Conservation (phyloP, 345 rosid genomes). For the Brassica nigra region DNA sequence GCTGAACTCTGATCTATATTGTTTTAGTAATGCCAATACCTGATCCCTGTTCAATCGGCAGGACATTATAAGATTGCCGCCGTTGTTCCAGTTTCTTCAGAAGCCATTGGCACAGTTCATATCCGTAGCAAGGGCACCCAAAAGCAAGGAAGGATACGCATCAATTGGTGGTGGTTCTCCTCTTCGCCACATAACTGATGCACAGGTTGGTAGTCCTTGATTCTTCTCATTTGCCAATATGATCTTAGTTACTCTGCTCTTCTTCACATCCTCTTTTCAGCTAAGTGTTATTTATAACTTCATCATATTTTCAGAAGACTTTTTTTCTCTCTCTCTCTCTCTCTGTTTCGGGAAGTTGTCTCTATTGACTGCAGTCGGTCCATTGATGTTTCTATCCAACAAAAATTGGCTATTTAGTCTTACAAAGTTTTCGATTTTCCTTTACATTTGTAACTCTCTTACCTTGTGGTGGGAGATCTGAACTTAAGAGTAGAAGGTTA, state of each 20-base stretch:
- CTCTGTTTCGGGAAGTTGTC: background rate
- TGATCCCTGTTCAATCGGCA: constrained; percentile 32
- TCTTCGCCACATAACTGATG: constrained; percentile 86
- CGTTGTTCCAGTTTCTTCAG: constrained; percentile 85
- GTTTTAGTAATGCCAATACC: background rate
- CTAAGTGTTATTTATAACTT: background rate
- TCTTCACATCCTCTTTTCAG: background rate
- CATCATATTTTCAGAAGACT: background rate
- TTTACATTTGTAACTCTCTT: background rate
- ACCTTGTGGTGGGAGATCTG: constrained; percentile 1
- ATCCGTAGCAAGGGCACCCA: constrained; percentile 87
- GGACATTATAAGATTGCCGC: constrained; percentile 93
- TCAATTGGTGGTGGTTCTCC: constrained; percentile 99
- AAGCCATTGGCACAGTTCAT: constrained; percentile 95
- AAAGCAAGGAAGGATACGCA: constrained; percentile 99
- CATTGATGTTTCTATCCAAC: background rate
- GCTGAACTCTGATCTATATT: background rate
- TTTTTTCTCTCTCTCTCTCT: background rate
- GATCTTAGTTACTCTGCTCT: too few relatives aligned
- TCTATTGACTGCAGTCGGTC: background rate
- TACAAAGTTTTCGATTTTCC: background rate
- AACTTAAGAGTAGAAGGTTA: constrained; percentile 3
- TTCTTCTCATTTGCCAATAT: too few relatives aligned
- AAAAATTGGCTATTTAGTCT: background rate
- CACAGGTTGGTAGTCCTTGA: constrained; percentile 51